These are phyloP conservation scores for Colletotrichum magnum DNA, from an alignment of 2,329 filamentous ascomycete genomes.

Conservation along the genomic window DNA sequence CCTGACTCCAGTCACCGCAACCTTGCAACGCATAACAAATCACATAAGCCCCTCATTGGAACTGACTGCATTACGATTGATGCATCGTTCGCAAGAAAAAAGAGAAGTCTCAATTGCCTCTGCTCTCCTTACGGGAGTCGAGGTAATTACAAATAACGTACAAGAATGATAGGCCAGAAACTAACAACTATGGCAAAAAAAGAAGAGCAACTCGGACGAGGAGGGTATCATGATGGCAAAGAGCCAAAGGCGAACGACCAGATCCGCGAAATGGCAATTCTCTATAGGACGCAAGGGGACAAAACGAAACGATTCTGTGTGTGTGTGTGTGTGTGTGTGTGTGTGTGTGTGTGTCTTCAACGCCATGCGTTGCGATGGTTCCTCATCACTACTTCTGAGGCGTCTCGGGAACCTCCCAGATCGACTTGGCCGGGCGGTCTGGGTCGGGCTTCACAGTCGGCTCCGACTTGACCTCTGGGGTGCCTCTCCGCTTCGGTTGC, in stretches of 20 bases:
- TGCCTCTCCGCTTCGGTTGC: conserved; percentile 34
- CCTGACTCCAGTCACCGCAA: not conserved
- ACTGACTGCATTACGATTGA: not conserved
- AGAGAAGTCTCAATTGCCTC: conserved; percentile 13
- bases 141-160: conserved; percentile 16
- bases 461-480: conserved; percentile 1
- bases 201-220: conserved; percentile 24
- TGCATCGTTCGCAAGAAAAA: not conserved
- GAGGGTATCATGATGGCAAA: conserved; percentile 37
- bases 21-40: not conserved
- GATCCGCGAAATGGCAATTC: conserved; percentile 9
- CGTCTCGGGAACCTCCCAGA: conserved; percentile 54
- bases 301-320: not conserved
- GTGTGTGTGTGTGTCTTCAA: not conserved
- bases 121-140: not conserved
- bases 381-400: conserved; percentile 43
- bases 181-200: not conserved
- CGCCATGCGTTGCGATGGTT: too few relatives aligned
- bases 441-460: conserved; percentile 27
- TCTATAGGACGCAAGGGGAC: conserved; percentile 21
- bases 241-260: conserved; percentile 17
- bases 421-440: conserved; percentile 41
- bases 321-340: not conserved
- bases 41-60: not conserved
- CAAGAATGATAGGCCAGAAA: conserved; percentile 3